Percentiles rank a stretch among this genome's conserved stretches.
phyloP scores from a whole-genome alignment of 768 basidiomycete species.

The Sistotremastrum suecicum region DNA sequence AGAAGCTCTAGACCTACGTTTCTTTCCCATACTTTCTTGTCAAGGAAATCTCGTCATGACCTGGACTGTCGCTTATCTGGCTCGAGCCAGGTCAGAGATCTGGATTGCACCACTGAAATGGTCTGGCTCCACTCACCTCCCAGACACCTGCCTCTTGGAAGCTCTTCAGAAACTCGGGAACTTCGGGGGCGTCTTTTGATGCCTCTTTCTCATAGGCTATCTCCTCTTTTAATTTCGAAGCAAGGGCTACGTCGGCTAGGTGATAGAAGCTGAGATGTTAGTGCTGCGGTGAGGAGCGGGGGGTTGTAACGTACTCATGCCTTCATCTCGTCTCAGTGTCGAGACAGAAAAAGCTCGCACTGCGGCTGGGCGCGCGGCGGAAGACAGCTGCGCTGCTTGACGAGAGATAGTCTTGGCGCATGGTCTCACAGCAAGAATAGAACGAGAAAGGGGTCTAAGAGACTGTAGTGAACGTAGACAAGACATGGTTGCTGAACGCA shows the following conservation, averaged over 20 bases:
- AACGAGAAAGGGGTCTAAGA: too few relatives aligned
- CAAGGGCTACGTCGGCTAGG: slow-evolving; percentile 59
- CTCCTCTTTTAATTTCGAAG: slow-evolving; percentile 68
- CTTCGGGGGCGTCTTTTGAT: slow-evolving; percentile 17
- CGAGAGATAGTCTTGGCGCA: too few relatives aligned
- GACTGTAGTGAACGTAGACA: too few relatives aligned
- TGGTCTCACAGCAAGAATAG: too few relatives aligned
- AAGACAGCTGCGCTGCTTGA: too few relatives aligned
- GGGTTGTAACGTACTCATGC: too few relatives aligned
- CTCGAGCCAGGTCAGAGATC: background rate
- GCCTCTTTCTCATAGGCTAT: slow-evolving; percentile 73
- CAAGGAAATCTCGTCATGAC: slow-evolving; percentile 72
- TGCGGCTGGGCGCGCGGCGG: too few relatives aligned
- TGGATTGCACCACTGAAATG: background rate
- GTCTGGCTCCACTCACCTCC: slow-evolving; percentile 36
- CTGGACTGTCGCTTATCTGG: slow-evolving; percentile 55
- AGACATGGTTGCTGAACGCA: too few relatives aligned
- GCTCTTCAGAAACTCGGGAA: slow-evolving; percentile 63
- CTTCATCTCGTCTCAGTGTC: too few relatives aligned
- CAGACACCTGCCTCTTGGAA: slow-evolving; percentile 69
- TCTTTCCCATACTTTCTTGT: slow-evolving; percentile 85
- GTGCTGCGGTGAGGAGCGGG: too few relatives aligned
- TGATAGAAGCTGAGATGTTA: background rate
- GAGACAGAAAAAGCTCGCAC: too few relatives aligned
- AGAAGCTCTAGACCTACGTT: slow-evolving; percentile 35